phyloP scores from a whole-genome alignment of 2,329 filamentous ascomycete genomes.

The Lachnellula occidentalis region DNA sequence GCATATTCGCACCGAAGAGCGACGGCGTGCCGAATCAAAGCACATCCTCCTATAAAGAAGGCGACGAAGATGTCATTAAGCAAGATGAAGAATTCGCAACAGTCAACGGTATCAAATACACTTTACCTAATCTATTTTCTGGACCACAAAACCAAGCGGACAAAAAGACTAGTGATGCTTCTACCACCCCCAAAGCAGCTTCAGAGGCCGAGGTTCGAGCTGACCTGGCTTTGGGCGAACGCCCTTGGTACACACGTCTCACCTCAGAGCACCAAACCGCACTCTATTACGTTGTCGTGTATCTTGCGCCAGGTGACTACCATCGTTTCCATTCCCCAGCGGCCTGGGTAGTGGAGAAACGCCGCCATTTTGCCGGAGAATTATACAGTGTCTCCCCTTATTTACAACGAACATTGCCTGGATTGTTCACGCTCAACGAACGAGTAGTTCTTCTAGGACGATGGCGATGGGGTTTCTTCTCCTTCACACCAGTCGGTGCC shows the following conservation, averaged over 20 bases:
- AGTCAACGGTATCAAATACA: conserved; percentile 94
- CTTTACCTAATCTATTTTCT: conserved; percentile 79
- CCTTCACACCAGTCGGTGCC: conserved; percentile 89
- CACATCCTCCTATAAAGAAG: conserved; percentile 24
- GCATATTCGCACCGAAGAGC: conserved; percentile 38
- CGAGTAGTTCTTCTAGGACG: conserved; percentile 86
- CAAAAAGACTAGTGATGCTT: conserved; percentile 63
- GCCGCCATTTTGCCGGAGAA: conserved; percentile 96
- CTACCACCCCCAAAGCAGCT: conserved; percentile 58
- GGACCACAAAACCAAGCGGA: conserved; percentile 45
- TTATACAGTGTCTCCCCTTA: conserved; percentile 94
- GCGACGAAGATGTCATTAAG: conserved; percentile 60
- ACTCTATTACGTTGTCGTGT: conserved; percentile 91
- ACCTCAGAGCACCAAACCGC: conserved; percentile 59
- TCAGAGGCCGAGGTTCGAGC: conserved; percentile 79
- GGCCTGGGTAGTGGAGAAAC: conserved; percentile 88
- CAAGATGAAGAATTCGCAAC: conserved; percentile 88
- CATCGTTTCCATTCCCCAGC: conserved; percentile 96
- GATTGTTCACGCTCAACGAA: conserved; percentile 94
- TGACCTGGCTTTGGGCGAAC: conserved; percentile 69
- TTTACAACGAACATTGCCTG: conserved; percentile 84
- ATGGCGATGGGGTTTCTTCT: conserved; percentile 98
- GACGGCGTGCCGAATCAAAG: conserved; percentile 16
- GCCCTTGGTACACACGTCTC: conserved; percentile 66
- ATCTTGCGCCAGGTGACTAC: conserved; percentile 95